Evolutionary conservation across 139 green algal species (phyloP).

Genomic region (Trebouxia sp.): DNA sequence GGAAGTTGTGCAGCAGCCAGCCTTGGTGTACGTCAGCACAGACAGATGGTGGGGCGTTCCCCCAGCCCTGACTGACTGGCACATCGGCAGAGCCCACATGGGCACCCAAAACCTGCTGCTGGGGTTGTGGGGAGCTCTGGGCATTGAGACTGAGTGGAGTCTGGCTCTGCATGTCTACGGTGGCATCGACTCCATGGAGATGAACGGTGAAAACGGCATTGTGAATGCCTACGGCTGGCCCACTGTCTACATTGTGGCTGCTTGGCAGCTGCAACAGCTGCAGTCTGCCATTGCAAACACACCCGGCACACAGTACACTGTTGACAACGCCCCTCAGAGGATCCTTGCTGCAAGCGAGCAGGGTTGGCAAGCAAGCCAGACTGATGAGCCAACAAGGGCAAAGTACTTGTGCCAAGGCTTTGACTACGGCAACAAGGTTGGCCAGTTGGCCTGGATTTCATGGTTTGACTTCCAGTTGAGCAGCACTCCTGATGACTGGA

Average conservation of each 20-base stretch:
- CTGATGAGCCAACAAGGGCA: background rate
- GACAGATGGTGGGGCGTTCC: slow-evolving; percentile 29
- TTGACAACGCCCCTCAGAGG: slow-evolving; percentile 8
- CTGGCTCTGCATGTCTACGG: slow-evolving; percentile 2
- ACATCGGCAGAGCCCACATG: slow-evolving; percentile 23
- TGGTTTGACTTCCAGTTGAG: background rate
- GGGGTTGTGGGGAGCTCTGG: background rate
- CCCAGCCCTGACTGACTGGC: background rate
- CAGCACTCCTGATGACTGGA: background rate
- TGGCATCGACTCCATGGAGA: background rate
- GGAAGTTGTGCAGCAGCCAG: slow-evolving; percentile 8
- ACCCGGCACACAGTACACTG: slow-evolving; percentile 23
- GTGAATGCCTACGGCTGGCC: slow-evolving; percentile 20
- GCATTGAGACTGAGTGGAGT: slow-evolving; percentile 1
- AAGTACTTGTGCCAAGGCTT: slow-evolving; percentile 3
- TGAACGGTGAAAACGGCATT: slow-evolving; percentile 8
- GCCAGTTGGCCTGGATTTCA: slow-evolving; percentile 5
- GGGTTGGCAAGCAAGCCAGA: slow-evolving; percentile 14
- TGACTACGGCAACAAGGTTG: background rate
- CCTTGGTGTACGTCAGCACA: slow-evolving; percentile 26
- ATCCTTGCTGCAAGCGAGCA: slow-evolving; percentile 18
- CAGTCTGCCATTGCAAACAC: slow-evolving; percentile 13
- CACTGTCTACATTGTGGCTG: slow-evolving; percentile 6
- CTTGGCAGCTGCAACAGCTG: slow-evolving; percentile 25
- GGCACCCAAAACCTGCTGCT: slow-evolving; percentile 25